Evolutionary conservation across 2,329 filamentous ascomycete genomes (phyloP), one percentile per base, ranked within the genome.

Genomic region (Fusarium keratoplasticum): DNA sequence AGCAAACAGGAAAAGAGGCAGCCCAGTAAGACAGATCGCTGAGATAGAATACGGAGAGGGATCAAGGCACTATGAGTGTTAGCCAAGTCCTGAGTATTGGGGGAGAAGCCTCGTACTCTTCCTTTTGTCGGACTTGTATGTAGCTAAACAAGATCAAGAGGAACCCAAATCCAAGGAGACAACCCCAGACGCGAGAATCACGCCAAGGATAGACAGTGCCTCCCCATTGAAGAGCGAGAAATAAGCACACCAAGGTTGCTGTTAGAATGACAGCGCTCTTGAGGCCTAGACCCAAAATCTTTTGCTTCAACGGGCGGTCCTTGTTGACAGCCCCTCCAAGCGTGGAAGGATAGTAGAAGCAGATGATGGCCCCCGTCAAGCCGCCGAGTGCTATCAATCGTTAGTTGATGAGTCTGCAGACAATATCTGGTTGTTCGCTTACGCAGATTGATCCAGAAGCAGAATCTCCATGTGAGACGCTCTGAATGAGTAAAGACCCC

Each of bases 151-250:
- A 22, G 1, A 57, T 18, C 1, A 77, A 40, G n/a, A 76, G 64
- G 16, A 77, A 22, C 0, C 61, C 61, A 20, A 75, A 76, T 1
- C 71, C 70, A 7, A 78, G n/a, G 1, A 79, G 22, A 25, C 74
- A 78, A 2, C 75, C 76, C 67, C 71, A 76, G 6, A 79, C 77
- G 1, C 67, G 61, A 1, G 74, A 64, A 29, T 78, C 72, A 0
- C 74, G 75, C 77, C 74, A 79, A 1, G 69, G 40, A 40, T 79
- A 58, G 5, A 76, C 64, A 2, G 69, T 66, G 1, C 74, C 77
- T 2, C 77, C 77, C 70, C 75, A 78, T 47, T 79, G 76, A 5
- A 79, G 61, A 35, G 75, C 76, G 2, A 79, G 61, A 7, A 77
- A 71, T 3, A 79, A 54, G 11, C 75, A 72, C 0, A 74, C 52